These are phyloP conservation scores for Chaetomiaceae sp. DNA, from an alignment of 2,329 filamentous ascomycete species.

Conservation along the genomic window DNA sequence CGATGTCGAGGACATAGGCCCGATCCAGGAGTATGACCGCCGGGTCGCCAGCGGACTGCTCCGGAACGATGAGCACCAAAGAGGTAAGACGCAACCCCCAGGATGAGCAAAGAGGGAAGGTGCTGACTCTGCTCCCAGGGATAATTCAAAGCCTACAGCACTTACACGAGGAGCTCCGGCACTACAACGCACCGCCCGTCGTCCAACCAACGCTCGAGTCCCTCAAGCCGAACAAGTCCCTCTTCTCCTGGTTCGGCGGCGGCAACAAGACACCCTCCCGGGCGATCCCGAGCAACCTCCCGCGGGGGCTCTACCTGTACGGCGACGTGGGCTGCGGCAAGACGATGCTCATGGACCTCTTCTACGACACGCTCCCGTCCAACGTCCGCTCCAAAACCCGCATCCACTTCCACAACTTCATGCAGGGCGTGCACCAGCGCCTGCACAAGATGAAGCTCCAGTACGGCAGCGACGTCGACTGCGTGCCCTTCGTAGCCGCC, in stretches of 20 bases:
- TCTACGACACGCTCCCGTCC: constrained; percentile 84
- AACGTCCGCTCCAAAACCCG: constrained; percentile 79
- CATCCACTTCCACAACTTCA: constrained; percentile 99
- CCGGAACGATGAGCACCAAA: constrained; percentile 84
- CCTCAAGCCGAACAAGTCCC: constrained; percentile 54
- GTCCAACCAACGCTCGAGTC: constrained; percentile 73
- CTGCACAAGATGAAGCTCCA: constrained; percentile 86
- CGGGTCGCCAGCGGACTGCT: constrained; percentile 70
- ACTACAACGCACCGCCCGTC: constrained; percentile 70
- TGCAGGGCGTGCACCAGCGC: constrained; percentile 93
- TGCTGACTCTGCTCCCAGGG: constrained; percentile 42
- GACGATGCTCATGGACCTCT: constrained; percentile 99
- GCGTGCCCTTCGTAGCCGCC: constrained; percentile 87
- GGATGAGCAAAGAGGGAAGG: not conserved
- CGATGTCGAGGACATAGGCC: constrained; percentile 51
- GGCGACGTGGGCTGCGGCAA: constrained; percentile 97
- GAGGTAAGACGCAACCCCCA: constrained; percentile 52
- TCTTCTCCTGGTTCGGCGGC: constrained; percentile 59
- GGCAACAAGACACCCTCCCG: constrained; percentile 39
- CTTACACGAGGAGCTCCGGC: constrained; percentile 74
- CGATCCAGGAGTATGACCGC: constrained; percentile 81
- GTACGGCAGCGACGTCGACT: constrained; percentile 85
- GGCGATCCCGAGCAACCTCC: constrained; percentile 66
- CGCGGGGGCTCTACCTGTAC: constrained; percentile 88
- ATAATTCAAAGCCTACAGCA: constrained; percentile 88